Conservation (phyloP, 2,329 filamentous ascomycete species). For the Anthostomella pinea region DNA sequence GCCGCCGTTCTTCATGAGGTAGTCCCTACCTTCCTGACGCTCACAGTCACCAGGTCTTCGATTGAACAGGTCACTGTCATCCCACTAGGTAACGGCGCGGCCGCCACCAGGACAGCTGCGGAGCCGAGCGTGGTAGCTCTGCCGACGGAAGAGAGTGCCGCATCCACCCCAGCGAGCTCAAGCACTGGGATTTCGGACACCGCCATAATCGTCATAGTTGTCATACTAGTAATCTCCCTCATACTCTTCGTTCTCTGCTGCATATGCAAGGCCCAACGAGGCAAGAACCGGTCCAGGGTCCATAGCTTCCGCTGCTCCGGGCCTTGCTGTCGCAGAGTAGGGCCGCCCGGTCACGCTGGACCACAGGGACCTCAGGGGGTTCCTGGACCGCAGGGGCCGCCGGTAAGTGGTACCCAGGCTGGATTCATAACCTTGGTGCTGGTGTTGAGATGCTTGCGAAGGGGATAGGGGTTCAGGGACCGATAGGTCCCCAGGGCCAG, state of each 20-base stretch:
- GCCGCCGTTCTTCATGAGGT: no score
- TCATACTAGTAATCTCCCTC: slow-evolving; percentile 15
- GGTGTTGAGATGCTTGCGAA: neutral
- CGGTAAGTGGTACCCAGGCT: no score
- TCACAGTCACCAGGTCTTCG: no score
- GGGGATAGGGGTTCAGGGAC: neutral
- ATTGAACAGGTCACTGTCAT: no score
- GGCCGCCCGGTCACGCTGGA: slow-evolving; percentile 3
- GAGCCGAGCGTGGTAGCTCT: no score
- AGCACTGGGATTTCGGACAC: no score
- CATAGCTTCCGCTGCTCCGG: neutral
- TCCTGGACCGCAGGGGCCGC: slow-evolving; percentile 1
- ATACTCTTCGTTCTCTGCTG: slow-evolving; percentile 13
- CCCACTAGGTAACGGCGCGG: no score
- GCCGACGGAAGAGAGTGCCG: no score
- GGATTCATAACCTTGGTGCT: no score
- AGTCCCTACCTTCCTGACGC: no score
- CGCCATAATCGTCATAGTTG: slow-evolving; percentile 17
- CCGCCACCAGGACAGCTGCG: no score
- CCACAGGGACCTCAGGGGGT: slow-evolving; percentile 4
- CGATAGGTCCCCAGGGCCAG: neutral
- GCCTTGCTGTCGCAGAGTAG: slow-evolving; percentile 5
- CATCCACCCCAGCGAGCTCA: no score
- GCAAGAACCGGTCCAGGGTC: neutral
- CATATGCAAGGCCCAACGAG: slow-evolving; percentile 8